Conservation (phyloP, 2,329 filamentous ascomycete genomes). For the Elsinoe australis region DNA sequence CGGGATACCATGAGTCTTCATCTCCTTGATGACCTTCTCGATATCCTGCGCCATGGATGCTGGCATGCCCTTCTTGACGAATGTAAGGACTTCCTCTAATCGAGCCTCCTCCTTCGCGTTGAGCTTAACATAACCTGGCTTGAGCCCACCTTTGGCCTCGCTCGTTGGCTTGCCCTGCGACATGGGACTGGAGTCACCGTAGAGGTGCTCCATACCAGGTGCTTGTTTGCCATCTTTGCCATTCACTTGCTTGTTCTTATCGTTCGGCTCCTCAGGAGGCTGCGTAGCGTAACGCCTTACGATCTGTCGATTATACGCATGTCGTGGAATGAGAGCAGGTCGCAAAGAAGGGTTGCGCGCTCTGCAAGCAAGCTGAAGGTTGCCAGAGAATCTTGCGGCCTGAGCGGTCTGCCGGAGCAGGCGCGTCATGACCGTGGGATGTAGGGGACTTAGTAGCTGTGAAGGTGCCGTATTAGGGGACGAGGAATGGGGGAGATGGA, state of each 20-base stretch:
- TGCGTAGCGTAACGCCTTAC: constrained; percentile 39
- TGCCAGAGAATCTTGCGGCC: constrained; percentile 29
- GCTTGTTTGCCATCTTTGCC: constrained; percentile 32
- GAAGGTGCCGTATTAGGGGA: too few relatives aligned
- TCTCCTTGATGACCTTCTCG: constrained; percentile 51
- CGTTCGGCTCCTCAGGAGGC: constrained; percentile 39
- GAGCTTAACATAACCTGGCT: constrained; percentile 38
- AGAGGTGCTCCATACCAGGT: constrained; percentile 41
- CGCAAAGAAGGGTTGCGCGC: constrained; percentile 30
- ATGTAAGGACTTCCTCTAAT: constrained; percentile 50
- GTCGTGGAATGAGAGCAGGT: constrained; percentile 36
- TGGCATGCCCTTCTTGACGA: constrained; percentile 53
- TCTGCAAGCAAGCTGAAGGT: constrained; percentile 28
- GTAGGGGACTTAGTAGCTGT: not conserved
- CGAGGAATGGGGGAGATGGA: too few relatives aligned
- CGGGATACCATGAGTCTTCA: constrained; percentile 64
- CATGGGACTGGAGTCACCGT: constrained; percentile 37
- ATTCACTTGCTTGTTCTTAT: constrained; percentile 31
- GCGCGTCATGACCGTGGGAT: constrained; percentile 26
- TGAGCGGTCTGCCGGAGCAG: constrained; percentile 31
- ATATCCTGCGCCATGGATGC: constrained; percentile 54
- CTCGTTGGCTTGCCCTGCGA: constrained; percentile 34
- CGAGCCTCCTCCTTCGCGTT: constrained; percentile 50
- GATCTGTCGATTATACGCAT: constrained; percentile 38
- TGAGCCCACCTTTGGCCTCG: constrained; percentile 34